A percentile compares a stretch with the other conserved stretches of the same genome.
Evolutionary conservation across 192 early-diverging fungal genomes (phyloP).

Genomic region (Entrophospora sp.): DNA sequence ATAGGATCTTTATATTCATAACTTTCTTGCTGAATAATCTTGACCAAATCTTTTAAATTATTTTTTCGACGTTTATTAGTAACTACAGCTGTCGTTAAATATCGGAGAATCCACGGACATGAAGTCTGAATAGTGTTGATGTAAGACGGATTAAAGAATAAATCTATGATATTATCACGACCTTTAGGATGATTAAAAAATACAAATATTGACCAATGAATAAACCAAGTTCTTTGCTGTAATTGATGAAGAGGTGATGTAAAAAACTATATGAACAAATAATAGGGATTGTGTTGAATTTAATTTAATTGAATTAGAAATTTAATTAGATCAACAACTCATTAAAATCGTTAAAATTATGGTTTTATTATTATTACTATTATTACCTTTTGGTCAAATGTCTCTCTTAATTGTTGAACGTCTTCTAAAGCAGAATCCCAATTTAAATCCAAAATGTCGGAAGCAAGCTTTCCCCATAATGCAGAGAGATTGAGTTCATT

Average conservation of each 20-base stretch:
- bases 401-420: constrained; percentile 75
- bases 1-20: constrained; percentile 82
- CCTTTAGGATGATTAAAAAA: constrained; percentile 98
- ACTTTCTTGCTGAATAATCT: constrained; percentile 75
- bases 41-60: constrained; percentile 80
- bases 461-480: constrained; percentile 93
- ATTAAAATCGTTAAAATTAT: too few relatives aligned
- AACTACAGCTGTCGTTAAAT: constrained; percentile 80
- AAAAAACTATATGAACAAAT: constrained; percentile 25
- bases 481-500: constrained; percentile 71
- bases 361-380: too few relatives aligned
- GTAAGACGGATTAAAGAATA: constrained; percentile 85
- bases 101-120: constrained; percentile 93
- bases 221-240: constrained; percentile 84
- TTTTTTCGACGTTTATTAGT: constrained; percentile 81
- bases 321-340: too few relatives aligned
- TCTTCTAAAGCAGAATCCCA: constrained; percentile 90
- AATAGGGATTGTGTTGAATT: not conserved
- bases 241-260: constrained; percentile 73
- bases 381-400: constrained; percentile 70
- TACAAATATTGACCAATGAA: constrained; percentile 96
- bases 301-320: too few relatives aligned
- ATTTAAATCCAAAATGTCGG: constrained; percentile 87
- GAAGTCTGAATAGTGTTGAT: constrained; percentile 96
- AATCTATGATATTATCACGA: constrained; percentile 85